Conservation (phyloP, 352 stramenopile species). For the Phytophthora cajani region DNA sequence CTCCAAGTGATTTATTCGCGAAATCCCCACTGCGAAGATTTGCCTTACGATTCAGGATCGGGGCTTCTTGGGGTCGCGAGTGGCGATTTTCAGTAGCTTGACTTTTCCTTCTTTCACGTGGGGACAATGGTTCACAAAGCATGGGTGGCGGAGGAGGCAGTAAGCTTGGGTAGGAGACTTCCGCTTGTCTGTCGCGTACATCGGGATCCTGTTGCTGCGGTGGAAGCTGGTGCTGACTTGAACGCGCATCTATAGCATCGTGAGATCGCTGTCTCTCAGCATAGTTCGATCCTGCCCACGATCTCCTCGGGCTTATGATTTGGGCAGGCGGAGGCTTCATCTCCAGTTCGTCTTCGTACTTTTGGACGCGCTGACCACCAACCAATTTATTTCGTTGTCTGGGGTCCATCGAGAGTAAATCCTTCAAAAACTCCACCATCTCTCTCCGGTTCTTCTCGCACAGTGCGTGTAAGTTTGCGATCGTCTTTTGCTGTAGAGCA, state of each 20-base stretch:
- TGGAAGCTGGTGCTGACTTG: constrained; percentile 47
- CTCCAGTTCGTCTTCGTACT: constrained; percentile 6
- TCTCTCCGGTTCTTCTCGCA: constrained; percentile 59
- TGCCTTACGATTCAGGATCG: constrained; percentile 12
- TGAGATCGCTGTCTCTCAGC: constrained; percentile 6
- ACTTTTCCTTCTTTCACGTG: constrained; percentile 1
- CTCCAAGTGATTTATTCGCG: constrained; percentile 63
- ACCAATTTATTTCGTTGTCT: constrained; percentile 30
- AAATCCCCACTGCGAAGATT: constrained; percentile 67
- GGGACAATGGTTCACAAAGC: not conserved
- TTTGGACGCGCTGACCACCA: constrained; percentile 4
- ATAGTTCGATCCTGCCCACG: constrained; percentile 16
- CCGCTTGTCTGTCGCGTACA: not conserved
- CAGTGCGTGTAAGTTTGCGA: constrained; percentile 58
- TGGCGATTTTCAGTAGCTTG: constrained; percentile 4
- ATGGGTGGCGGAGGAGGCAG: constrained; percentile 4
- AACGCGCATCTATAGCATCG: constrained; percentile 9
- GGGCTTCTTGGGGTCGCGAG: constrained; percentile 1
- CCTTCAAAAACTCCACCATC: constrained; percentile 58
- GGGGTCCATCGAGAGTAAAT: constrained; percentile 61
- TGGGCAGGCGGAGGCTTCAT: constrained; percentile 12
- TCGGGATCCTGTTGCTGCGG: constrained; percentile 69
- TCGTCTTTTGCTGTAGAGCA: constrained; percentile 78
- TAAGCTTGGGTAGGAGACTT: not conserved
- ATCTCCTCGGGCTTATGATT: not conserved